Evolutionary conservation across 495 filamentous ascomycete species (phyloP).

Genomic region (Massariosphaeria phaeospora): DNA sequence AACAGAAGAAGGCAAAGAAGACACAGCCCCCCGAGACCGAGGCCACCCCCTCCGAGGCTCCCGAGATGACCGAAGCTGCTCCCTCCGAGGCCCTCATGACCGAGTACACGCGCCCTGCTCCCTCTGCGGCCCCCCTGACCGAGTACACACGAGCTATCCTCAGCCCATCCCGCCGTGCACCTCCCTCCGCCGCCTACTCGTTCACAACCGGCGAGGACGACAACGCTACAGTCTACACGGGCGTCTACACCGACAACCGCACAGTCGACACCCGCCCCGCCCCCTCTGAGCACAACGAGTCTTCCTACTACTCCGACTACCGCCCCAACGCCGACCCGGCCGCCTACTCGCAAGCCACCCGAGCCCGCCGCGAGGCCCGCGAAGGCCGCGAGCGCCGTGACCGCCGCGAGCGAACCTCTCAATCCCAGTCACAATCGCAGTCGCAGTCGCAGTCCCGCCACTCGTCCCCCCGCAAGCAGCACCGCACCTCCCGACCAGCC

Average conservation of each 20-base stretch:
- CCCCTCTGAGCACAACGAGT: conserved; percentile 23
- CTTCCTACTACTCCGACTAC: conserved; percentile 38
- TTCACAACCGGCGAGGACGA: conserved; percentile 40
- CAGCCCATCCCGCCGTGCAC: conserved; percentile 21
- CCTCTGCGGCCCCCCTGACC: neutral
- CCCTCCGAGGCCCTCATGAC: conserved; percentile 2
- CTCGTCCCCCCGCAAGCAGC: conserved; percentile 28
- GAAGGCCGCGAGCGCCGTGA: conserved; percentile 21
- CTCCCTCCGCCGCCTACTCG: conserved; percentile 37
- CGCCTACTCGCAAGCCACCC: neutral
- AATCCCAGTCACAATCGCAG: conserved; percentile 3
- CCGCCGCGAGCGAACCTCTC: conserved; percentile 6
- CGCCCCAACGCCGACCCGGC: conserved; percentile 30
- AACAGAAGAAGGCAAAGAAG: conserved; percentile 26
- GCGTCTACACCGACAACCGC: conserved; percentile 25
- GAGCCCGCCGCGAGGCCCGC: conserved; percentile 17
- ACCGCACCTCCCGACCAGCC: conserved; percentile 20
- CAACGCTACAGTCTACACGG: conserved; percentile 26
- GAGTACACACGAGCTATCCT: neutral
- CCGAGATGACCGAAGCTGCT: conserved; percentile 5
- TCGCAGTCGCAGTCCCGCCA: neutral
- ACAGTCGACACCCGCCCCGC: conserved; percentile 24
- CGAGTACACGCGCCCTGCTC: conserved; percentile 2
- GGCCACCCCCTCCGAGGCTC: conserved; percentile 17
- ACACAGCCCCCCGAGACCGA: conserved; percentile 9